Conservation (phyloP, 2,329 filamentous ascomycete species). For the Neocatenulostroma microsporum region DNA sequence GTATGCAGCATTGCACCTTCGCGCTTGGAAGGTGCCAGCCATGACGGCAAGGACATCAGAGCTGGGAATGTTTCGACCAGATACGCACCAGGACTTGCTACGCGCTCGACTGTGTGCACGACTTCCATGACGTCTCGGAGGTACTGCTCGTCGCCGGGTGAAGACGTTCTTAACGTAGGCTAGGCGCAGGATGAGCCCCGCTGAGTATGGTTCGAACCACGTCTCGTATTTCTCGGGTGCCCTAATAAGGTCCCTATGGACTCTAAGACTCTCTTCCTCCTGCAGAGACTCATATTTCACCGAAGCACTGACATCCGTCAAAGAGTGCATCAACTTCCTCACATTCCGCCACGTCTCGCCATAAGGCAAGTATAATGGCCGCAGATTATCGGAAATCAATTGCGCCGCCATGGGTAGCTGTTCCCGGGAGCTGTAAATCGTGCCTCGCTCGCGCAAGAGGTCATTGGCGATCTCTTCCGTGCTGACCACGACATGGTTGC, state of each 20-base stretch:
- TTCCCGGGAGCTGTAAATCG: constrained; percentile 33
- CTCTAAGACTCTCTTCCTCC: constrained; percentile 23
- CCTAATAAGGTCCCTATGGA: constrained; percentile 29
- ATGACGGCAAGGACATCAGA: constrained; percentile 23
- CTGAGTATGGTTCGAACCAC: constrained; percentile 35
- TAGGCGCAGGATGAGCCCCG: constrained; percentile 36
- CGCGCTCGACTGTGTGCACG: constrained; percentile 29
- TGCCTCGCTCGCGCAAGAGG: constrained; percentile 35
- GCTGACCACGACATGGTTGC: constrained; percentile 32
- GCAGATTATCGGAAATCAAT: constrained; percentile 23
- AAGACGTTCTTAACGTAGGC: constrained; percentile 31
- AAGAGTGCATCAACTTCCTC: constrained; percentile 29
- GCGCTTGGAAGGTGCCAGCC: constrained; percentile 27
- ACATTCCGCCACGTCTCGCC: constrained; percentile 1
- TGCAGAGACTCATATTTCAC: constrained; percentile 27
- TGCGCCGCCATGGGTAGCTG: constrained; percentile 30
- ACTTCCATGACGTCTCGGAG: constrained; percentile 28
- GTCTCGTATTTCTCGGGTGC: constrained; percentile 32
- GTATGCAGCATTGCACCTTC: constrained; percentile 21
- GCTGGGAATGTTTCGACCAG: constrained; percentile 28
- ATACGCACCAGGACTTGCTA: constrained; percentile 32
- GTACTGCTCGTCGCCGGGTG: constrained; percentile 28
- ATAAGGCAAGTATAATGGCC: neutral
- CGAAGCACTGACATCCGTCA: constrained; percentile 24
- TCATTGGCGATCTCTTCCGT: constrained; percentile 37